Evolutionary conservation across 108 stramenopile species (phyloP), one percentile per base, ranked within the genome.

Genomic region (Nitzschia sp.): DNA sequence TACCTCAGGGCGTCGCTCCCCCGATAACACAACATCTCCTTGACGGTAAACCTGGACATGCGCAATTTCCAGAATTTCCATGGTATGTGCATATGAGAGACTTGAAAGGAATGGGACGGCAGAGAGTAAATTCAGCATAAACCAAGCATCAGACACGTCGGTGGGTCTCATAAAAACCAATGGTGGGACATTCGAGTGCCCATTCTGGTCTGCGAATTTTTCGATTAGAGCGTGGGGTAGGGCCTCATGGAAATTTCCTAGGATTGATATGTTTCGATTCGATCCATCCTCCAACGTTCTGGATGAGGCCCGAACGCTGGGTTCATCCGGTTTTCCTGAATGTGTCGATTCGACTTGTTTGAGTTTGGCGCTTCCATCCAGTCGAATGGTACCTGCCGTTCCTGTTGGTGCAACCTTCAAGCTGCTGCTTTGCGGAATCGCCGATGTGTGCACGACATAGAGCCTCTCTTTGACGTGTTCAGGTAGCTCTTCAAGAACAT

Each of bases 381-480:
- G 63, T 15, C 84, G 78, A 41, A 90, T 83, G 6, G 89, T 90
- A 7, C 89, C 89, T 2, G 78, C 84, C 20, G 89, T 90, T 10
- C 89, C 89, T 8, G 86, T 90, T 57, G 89, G 89, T 14, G 89
- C 89, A 12, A 86, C 86, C 21, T 76, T 58, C 8, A 90, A 57
- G 24, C 63, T 80, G 56, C 83, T 80, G 17, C 72, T 76, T 19
- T 73, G 71, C 8, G 86, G 83, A 25, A 78, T 53, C 2, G 71
- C 67, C 14, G 77, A 67, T 5, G 89, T 91, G 66, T 95, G 94
- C 10, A 95, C 91, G 15, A 95, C 83, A 70, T 91, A 95, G 3
- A 95, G 71, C 12, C 86, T 62, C 51, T 80, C 68, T 61, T 81
- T 88, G 0, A 95, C 85, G 7, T 80, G 65, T 22, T 69, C 56